These are phyloP conservation scores for Bacidia gigantensis DNA, from an alignment of 495 filamentous ascomycete genomes.

Conservation along the genomic window DNA sequence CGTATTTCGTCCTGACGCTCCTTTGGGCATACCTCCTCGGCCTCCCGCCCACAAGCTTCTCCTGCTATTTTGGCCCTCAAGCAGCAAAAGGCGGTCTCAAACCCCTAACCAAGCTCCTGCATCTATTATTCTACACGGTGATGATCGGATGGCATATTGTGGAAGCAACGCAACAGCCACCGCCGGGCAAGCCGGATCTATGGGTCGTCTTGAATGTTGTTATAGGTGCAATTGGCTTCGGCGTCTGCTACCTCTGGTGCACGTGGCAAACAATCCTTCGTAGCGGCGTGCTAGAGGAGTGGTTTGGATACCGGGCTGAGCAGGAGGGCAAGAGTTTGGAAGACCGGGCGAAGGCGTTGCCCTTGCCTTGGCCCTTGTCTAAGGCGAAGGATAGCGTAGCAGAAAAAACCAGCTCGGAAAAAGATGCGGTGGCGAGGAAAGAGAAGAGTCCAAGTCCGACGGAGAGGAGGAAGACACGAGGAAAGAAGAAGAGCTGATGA, in stretches of 20 bases:
- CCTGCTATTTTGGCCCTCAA: slow-evolving; percentile 38
- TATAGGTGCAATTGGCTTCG: slow-evolving; percentile 73
- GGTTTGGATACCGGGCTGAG: slow-evolving; percentile 15
- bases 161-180: slow-evolving; percentile 53
- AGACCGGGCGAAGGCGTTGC: slow-evolving; percentile 31
- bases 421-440: background rate
- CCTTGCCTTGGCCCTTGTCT: background rate
- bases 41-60: slow-evolving; percentile 60
- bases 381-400: background rate
- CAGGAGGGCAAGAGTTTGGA: slow-evolving; percentile 18
- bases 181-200: slow-evolving; percentile 69
- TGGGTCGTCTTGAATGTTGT: slow-evolving; percentile 87
- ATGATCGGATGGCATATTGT: slow-evolving; percentile 71
- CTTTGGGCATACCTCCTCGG: slow-evolving; percentile 87
- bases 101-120: slow-evolving; percentile 47
- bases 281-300: slow-evolving; percentile 26
- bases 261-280: slow-evolving; percentile 54
- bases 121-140: slow-evolving; percentile 56
- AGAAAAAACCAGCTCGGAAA: background rate
- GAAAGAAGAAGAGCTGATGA: background rate
- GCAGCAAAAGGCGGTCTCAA: slow-evolving; percentile 28
- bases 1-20: slow-evolving; percentile 68
- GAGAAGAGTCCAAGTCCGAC: background rate
- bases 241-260: slow-evolving; percentile 82
- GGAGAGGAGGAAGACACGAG: background rate